Evolutionary conservation across 2,329 filamentous ascomycete genomes (phyloP).

Genomic region (Rosellinia necatrix): DNA sequence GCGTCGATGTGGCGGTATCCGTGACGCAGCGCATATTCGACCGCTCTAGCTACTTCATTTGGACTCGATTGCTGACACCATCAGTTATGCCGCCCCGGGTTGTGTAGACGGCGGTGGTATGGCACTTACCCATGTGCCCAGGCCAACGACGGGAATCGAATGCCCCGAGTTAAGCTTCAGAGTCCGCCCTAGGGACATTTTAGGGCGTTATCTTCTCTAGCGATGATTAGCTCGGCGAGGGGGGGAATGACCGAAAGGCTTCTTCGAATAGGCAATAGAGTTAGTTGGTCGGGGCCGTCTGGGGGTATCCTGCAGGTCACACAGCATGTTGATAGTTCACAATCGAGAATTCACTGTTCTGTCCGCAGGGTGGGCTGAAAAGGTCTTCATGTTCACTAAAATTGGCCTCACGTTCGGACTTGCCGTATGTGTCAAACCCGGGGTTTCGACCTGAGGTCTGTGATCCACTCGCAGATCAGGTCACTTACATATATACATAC

Average conservation of each 20-base stretch:
- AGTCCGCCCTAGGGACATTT: constrained; percentile 6
- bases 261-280: background rate
- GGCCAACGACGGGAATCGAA: constrained; percentile 40
- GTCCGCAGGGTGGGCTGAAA: too few species aligned
- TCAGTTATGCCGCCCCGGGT: background rate
- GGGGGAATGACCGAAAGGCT: background rate
- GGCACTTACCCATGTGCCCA: constrained; percentile 42
- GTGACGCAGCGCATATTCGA: constrained; percentile 46
- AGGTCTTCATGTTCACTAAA: too few species aligned
- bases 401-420: background rate
- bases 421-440: background rate
- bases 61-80: constrained; percentile 18
- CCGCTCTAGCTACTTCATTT: constrained; percentile 16
- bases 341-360: too few species aligned
- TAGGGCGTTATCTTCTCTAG: background rate
- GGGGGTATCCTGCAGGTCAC: too few species aligned
- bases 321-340: too few species aligned
- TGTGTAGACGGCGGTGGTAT: background rate
- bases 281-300: too few species aligned
- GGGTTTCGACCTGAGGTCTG: background rate
- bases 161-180: constrained; percentile 41
- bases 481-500: too few species aligned
- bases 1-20: constrained; percentile 62
- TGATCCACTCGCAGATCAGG: background rate
- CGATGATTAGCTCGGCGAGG: too few species aligned